Conservation (phyloP, 1,139 yeast species). For the Blastobotrys raffinosifermentans region DNA sequence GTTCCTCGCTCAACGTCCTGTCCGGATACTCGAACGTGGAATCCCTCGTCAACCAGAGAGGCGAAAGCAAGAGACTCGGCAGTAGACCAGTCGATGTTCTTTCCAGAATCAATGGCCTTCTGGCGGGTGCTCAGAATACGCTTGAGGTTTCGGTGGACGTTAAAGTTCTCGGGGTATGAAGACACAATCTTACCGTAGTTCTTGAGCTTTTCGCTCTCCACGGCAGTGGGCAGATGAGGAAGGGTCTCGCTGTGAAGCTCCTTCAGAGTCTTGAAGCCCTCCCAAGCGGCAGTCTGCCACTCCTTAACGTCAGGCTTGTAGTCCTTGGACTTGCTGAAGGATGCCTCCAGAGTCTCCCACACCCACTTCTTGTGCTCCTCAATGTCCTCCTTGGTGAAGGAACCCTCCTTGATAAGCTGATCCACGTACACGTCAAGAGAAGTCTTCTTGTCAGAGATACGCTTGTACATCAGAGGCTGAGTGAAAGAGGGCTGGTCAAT, state of each 20-base stretch:
- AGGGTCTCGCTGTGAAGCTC: slow-evolving; percentile 93
- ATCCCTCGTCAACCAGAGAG: slow-evolving; percentile 85
- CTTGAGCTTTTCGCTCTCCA: slow-evolving; percentile 64
- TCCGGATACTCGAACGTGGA: slow-evolving; percentile 95
- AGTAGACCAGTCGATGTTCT: slow-evolving; percentile 98
- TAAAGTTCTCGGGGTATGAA: slow-evolving; percentile 79
- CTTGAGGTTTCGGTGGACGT: slow-evolving; percentile 91
- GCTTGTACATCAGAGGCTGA: slow-evolving; percentile 94
- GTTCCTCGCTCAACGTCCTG: slow-evolving; percentile 99
- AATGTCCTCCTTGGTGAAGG: slow-evolving; percentile 84
- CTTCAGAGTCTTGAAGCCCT: slow-evolving; percentile 95
- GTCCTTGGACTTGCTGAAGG: slow-evolving; percentile 80
- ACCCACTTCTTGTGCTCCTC: slow-evolving; percentile 98
- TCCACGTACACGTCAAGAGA: slow-evolving; percentile 82
- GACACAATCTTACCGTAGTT: slow-evolving; percentile 75
- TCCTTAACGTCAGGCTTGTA: slow-evolving; percentile 90
- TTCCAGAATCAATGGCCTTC: slow-evolving; percentile 83
- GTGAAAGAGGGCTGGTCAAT: slow-evolving; percentile 99
- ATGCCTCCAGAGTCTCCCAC: slow-evolving; percentile 89
- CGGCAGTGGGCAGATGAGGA: slow-evolving; percentile 95
- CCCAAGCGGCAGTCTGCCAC: slow-evolving; percentile 99
- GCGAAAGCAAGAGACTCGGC: slow-evolving; percentile 99
- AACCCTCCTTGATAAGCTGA: slow-evolving; percentile 75
- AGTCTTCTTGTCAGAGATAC: slow-evolving; percentile 80
- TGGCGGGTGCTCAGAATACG: slow-evolving; percentile 85